Evolutionary conservation across 2,329 filamentous ascomycete genomes (phyloP).

Genomic region (Karstenula rhodostoma): DNA sequence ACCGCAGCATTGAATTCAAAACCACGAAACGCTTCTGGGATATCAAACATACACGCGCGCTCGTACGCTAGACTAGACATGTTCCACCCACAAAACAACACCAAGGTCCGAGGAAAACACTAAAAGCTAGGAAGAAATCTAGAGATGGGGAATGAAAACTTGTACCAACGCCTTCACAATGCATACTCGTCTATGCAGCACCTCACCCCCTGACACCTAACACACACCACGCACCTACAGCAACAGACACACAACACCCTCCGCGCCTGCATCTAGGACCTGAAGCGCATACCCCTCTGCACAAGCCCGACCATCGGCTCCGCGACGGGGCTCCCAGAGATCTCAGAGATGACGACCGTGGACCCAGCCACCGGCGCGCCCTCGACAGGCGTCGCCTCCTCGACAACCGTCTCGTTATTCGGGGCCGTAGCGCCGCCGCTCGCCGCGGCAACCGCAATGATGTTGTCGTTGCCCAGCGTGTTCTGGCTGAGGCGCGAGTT

Average conservation of each 20-base stretch:
- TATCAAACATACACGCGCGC: no score
- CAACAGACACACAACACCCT: no score
- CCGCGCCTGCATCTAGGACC: slow-evolving; percentile 2
- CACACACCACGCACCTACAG: no score
- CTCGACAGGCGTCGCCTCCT: neutral
- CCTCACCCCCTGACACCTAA: no score
- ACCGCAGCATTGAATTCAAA: no score
- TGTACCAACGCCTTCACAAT: no score
- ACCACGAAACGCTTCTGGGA: neutral
- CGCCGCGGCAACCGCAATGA: slow-evolving; percentile 29
- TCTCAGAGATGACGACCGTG: slow-evolving; percentile 8
- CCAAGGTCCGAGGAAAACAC: no score
- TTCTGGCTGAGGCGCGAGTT: slow-evolving; percentile 66
- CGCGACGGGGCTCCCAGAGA: slow-evolving; percentile 7
- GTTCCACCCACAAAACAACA: no score
- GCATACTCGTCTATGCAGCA: no score
- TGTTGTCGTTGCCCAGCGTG: slow-evolving; percentile 54
- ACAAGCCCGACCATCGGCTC: slow-evolving; percentile 10
- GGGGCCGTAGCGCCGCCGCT: neutral
- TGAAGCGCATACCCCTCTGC: slow-evolving; percentile 11
- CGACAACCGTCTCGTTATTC: neutral
- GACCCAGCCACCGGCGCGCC: neutral
- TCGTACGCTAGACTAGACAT: neutral
- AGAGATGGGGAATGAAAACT: no score
- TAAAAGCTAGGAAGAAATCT: no score